Evolutionary conservation across 371 early-diverging fungal genomes (phyloP).

Genomic region (Mortierella sp.): DNA sequence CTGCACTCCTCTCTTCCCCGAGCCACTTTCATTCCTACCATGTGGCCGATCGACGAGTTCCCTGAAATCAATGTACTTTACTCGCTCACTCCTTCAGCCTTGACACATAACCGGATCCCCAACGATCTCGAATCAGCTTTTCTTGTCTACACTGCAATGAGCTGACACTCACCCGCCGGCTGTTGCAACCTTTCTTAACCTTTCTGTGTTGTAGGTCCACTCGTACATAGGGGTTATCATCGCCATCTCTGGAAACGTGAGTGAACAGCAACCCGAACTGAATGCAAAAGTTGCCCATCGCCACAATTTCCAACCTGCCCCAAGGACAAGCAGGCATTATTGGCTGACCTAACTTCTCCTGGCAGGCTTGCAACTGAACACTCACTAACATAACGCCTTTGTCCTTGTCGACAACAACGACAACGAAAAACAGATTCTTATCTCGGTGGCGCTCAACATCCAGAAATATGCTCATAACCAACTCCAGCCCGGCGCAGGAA

Average conservation of each 20-base stretch:
- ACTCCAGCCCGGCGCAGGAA: constrained; percentile 30
- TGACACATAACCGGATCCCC: background rate
- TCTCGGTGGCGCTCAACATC: constrained; percentile 77
- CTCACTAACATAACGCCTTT: background rate
- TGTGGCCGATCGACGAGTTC: constrained; percentile 56
- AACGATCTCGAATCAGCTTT: background rate
- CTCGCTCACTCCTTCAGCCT: background rate
- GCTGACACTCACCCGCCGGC: background rate
- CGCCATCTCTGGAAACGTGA: constrained; percentile 75
- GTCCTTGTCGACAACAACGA: constrained; percentile 5
- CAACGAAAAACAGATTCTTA: constrained; percentile 63
- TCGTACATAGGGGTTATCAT: constrained; percentile 75
- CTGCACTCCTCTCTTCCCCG: background rate
- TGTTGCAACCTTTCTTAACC: background rate
- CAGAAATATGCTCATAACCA: constrained; percentile 74
- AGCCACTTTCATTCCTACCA: background rate
- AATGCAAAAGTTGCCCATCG: background rate
- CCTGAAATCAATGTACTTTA: constrained; percentile 55
- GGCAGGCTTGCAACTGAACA: background rate
- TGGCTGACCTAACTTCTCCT: background rate
- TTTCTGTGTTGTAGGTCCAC: constrained; percentile 50
- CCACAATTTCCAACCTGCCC: background rate
- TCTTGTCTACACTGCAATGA: background rate
- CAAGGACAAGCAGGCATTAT: background rate
- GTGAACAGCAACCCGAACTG: constrained; percentile 17